phyloP scores from a whole-genome alignment of 1,284 basidiomycete species.

The Termitomyces sp. region DNA sequence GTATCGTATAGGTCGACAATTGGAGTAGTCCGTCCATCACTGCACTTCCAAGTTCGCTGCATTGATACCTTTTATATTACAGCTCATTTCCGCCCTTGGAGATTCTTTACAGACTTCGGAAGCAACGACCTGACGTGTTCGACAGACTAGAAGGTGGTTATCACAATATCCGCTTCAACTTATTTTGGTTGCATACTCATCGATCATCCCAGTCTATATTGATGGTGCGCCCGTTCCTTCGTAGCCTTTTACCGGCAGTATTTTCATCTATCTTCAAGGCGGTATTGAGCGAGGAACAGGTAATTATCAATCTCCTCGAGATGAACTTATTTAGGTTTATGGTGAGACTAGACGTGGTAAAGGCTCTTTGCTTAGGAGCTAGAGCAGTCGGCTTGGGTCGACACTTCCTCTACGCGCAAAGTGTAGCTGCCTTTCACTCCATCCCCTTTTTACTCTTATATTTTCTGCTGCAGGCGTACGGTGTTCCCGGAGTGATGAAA shows the following conservation, averaged over 20 bases:
- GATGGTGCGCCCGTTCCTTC: conserved; percentile 48
- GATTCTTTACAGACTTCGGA: conserved; percentile 69
- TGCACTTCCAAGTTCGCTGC: not conserved
- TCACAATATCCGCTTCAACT: not conserved
- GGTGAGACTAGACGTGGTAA: conserved; percentile 66
- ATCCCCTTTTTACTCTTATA: not conserved
- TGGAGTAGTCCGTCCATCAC: conserved; percentile 59
- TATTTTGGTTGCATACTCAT: not conserved
- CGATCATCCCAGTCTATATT: conserved; percentile 60
- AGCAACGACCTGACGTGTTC: conserved; percentile 74
- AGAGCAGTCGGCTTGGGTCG: conserved; percentile 87
- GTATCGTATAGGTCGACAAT: conserved; percentile 59
- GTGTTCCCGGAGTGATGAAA: conserved; percentile 76
- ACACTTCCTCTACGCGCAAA: conserved; percentile 88
- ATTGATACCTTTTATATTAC: conserved; percentile 4
- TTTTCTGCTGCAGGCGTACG: conserved; percentile 59
- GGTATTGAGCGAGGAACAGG: conserved; percentile 82
- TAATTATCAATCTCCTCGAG: conserved; percentile 18
- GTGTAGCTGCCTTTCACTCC: conserved; percentile 38
- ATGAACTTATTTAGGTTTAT: not conserved
- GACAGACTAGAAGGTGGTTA: conserved; percentile 57
- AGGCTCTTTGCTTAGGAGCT: conserved; percentile 88
- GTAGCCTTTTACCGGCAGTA: not conserved
- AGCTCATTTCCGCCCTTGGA: conserved; percentile 72
- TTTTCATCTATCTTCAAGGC: conserved; percentile 31